These are phyloP conservation scores for Termitomyces sp. DNA, from an alignment of 768 basidiomycete species.

Conservation along the genomic window DNA sequence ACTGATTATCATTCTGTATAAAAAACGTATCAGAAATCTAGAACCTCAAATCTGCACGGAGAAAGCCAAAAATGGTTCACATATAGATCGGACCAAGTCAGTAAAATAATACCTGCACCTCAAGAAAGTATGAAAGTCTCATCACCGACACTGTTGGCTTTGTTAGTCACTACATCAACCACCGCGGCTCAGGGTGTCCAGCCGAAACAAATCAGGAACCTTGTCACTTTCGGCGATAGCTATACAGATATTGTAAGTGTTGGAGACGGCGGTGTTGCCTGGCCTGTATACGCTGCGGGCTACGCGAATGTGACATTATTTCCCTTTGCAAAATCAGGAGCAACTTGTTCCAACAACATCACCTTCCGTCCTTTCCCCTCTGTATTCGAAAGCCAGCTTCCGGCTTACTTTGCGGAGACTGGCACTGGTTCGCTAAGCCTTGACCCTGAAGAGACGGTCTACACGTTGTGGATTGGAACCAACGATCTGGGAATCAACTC, in stretches of 20 bases:
- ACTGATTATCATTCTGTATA: background rate
- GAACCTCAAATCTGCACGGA: background rate
- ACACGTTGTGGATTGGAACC: slow-evolving; percentile 65
- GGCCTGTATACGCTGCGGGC: slow-evolving; percentile 56
- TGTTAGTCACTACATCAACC: background rate
- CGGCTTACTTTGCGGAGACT: slow-evolving; percentile 40
- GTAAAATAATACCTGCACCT: background rate
- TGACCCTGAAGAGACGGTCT: slow-evolving; percentile 43
- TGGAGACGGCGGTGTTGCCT: slow-evolving; percentile 41
- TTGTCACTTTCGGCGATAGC: slow-evolving; percentile 65
- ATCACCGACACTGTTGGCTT: background rate
- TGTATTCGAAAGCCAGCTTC: slow-evolving; percentile 53
- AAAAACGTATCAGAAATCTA: background rate
- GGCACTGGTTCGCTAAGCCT: slow-evolving; percentile 34
- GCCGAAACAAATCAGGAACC: slow-evolving; percentile 50
- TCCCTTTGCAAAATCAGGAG: slow-evolving; percentile 57
- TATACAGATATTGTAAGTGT: slow-evolving; percentile 47
- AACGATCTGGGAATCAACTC: slow-evolving; percentile 55
- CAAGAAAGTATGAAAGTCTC: background rate
- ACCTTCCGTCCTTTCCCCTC: slow-evolving; percentile 54
- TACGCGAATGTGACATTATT: slow-evolving; percentile 48
- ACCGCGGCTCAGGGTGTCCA: slow-evolving; percentile 18
- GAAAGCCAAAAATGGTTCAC: background rate
- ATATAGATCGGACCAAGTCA: background rate
- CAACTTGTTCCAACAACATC: slow-evolving; percentile 59